Conservation (phyloP, 495 filamentous ascomycete species). For the Penicillium lagena region DNA sequence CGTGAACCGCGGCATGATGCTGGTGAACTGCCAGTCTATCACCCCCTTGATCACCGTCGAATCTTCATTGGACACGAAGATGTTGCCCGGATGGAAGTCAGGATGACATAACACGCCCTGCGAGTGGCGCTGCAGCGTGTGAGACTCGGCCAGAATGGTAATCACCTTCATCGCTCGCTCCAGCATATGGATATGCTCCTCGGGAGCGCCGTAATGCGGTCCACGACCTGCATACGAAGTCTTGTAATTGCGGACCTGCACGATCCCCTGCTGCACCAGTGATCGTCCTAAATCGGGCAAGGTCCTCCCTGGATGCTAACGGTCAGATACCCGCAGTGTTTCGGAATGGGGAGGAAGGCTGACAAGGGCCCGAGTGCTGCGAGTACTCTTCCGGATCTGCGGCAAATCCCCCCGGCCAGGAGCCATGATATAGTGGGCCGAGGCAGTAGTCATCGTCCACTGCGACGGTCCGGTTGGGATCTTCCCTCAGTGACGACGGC, state of each 20-base stretch:
- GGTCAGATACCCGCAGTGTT: too few relatives aligned
- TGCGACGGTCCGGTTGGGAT: constrained; percentile 1
- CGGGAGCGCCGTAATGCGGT: not conserved
- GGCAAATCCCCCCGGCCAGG: constrained; percentile 6
- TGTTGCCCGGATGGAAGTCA: constrained; percentile 28
- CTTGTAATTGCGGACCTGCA: not conserved
- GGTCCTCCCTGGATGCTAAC: constrained; percentile 4
- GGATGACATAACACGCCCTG: constrained; percentile 19
- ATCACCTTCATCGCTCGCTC: constrained; percentile 5
- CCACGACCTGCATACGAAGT: constrained; percentile 1
- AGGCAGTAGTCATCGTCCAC: constrained; percentile 14
- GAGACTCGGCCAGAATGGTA: not conserved
- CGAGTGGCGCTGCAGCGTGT: constrained; percentile 2
- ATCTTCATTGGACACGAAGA: constrained; percentile 20
- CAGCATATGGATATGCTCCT: constrained; percentile 8
- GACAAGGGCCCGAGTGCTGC: constrained; percentile 16
- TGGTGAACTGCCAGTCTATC: constrained; percentile 21
- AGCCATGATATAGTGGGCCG: constrained; percentile 11
- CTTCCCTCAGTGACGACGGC: not conserved
- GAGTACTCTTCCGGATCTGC: constrained; percentile 4
- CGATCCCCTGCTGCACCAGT: constrained; percentile 2
- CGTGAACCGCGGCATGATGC: constrained; percentile 16
- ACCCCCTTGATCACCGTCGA: constrained; percentile 12
- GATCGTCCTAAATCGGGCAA: constrained; percentile 8
- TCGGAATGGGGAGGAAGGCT: not conserved